Percentiles rank a stretch among this genome's conserved stretches.
Conservation (phyloP, 1,284 basidiomycete species). For the Apiotrichum sp. region DNA sequence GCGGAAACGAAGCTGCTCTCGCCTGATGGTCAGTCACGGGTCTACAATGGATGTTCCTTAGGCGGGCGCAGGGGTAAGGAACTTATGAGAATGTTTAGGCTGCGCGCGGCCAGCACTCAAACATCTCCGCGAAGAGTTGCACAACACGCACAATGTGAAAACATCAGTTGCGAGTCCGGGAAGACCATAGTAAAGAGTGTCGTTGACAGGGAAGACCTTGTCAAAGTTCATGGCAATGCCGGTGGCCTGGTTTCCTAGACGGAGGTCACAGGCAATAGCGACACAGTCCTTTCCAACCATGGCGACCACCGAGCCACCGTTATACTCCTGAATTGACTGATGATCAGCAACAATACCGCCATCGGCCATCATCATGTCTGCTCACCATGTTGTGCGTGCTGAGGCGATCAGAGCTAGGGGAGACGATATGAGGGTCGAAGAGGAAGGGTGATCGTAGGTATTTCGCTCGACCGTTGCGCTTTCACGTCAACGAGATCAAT, state of each 20-base stretch:
- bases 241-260: constrained; percentile 83
- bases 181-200: constrained; percentile 86
- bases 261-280: constrained; percentile 90
- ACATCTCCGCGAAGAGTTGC: neutral
- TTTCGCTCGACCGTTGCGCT: too few species aligned
- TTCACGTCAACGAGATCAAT: too few species aligned
- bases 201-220: constrained; percentile 89
- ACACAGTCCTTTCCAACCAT: constrained; percentile 99
- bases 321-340: constrained; percentile 45
- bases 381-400: too few species aligned
- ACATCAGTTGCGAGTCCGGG: constrained; percentile 93
- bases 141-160: constrained; percentile 67
- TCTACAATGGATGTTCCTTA: too few species aligned
- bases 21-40: constrained; percentile 49
- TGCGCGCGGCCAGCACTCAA: too few species aligned
- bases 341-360: too few species aligned
- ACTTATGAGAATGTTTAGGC: too few species aligned
- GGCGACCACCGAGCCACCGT: constrained; percentile 85
- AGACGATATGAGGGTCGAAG: too few species aligned
- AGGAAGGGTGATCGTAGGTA: too few species aligned
- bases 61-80: too few species aligned
- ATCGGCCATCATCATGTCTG: too few species aligned
- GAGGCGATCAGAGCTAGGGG: too few species aligned
- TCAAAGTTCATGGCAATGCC: constrained; percentile 62
- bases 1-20: constrained; percentile 82